Evolutionary conservation across 345 rosid species (phyloP).

Genomic region (Zanthoxylum bungeanum): DNA sequence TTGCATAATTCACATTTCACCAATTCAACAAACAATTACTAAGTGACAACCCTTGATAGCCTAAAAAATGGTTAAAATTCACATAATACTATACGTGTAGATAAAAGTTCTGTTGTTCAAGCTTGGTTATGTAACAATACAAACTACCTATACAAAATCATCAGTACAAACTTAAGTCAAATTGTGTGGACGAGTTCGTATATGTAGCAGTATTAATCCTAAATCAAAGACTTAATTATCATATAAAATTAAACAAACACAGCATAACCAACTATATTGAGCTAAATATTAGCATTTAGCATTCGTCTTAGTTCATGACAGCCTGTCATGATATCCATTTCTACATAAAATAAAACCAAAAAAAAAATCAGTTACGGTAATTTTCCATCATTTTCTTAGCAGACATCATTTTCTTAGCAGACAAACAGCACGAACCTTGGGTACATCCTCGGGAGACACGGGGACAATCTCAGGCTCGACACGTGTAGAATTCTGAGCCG

Average conservation of each 20-base stretch:
- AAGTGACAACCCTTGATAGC: not conserved
- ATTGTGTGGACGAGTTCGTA: not conserved
- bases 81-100: not conserved
- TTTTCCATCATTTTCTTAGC: no score
- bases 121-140: not conserved
- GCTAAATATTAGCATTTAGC: not conserved
- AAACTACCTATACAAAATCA: no score
- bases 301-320: no score
- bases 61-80: not conserved
- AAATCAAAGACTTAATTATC: not conserved
- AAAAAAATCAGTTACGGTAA: no score
- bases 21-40: not conserved
- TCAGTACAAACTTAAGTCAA: not conserved
- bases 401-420: no score
- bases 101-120: not conserved
- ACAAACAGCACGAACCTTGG: slow-evolving; percentile 36
- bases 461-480: slow-evolving; percentile 65
- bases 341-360: no score
- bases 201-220: not conserved
- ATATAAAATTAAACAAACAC: no score
- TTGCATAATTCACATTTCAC: no score
- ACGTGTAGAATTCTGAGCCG: slow-evolving; percentile 49
- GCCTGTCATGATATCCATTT: no score
- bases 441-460: slow-evolving; percentile 63
- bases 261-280: no score